A percentile compares a stretch with the other conserved stretches of the same genome.
These are phyloP conservation scores for Trapa bicornis DNA, from an alignment of 345 rosid genomes.

Conservation along the genomic window DNA sequence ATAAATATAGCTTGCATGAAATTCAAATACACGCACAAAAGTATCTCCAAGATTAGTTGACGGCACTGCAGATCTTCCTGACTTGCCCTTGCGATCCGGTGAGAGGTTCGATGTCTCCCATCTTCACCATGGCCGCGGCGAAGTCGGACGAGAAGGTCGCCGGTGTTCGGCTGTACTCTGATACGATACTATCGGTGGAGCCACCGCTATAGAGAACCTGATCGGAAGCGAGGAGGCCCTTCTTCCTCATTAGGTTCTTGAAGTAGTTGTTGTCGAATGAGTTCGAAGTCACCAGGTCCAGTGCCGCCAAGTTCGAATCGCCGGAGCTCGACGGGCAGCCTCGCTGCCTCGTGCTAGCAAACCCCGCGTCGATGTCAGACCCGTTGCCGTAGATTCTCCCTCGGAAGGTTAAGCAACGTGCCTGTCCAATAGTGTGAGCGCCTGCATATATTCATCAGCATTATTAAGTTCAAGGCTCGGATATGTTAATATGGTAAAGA, in stretches of 20 bases:
- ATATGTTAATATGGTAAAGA: too few species aligned
- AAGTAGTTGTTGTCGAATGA: constrained; percentile 44
- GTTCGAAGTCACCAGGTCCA: constrained; percentile 43
- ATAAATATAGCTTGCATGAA: too few species aligned
- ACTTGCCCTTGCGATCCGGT: constrained; percentile 30
- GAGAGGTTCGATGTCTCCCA: constrained; percentile 31
- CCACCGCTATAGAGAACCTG: constrained; percentile 38
- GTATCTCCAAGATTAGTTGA: constrained; percentile 5
- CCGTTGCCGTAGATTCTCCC: constrained; percentile 31
- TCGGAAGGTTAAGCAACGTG: constrained; percentile 34
- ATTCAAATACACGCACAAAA: too few species aligned
- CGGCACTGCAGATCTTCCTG: constrained; percentile 22
- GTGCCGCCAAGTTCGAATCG: constrained; percentile 19
- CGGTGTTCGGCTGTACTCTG: constrained; percentile 27
- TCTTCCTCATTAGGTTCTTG: constrained; percentile 36
- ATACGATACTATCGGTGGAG: constrained; percentile 29
- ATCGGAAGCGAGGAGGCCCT: constrained; percentile 39
- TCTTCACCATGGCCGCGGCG: constrained; percentile 9
- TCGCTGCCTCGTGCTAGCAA: constrained; percentile 29
- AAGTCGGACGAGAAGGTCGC: constrained; percentile 17
- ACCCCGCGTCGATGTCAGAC: constrained; percentile 32
- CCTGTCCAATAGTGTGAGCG: constrained; percentile 50
- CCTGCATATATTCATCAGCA: constrained; percentile 12
- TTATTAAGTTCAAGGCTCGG: too few species aligned
- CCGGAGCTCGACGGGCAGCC: constrained; percentile 22